phyloP scores from a whole-genome alignment of 169 alveolate genomes.

The Cryptosporidium ryanae region DNA sequence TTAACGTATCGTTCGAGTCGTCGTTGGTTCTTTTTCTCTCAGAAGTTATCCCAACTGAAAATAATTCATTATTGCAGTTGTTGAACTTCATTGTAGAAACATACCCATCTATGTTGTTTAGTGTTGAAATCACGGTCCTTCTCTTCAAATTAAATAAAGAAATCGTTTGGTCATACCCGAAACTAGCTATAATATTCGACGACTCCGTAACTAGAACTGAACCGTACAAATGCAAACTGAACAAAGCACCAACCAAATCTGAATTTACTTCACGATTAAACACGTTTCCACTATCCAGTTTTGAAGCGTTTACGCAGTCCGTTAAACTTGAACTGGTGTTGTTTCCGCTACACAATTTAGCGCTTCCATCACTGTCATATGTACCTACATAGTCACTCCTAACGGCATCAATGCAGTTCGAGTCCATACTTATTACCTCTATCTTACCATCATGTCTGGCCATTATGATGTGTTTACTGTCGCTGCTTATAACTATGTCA shows the following conservation, averaged over 20 bases:
- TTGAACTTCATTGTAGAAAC: slow-evolving; percentile 42
- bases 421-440: slow-evolving; percentile 22
- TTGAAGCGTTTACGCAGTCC: neutral
- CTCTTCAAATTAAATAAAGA: slow-evolving; percentile 11
- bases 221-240: slow-evolving; percentile 20
- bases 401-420: neutral
- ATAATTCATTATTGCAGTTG: slow-evolving; percentile 10
- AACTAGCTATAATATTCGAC: slow-evolving; percentile 46
- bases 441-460: slow-evolving; percentile 70
- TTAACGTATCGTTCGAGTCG: slow-evolving; percentile 43
- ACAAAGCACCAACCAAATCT: slow-evolving; percentile 6
- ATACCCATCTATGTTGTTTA: slow-evolving; percentile 40
- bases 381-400: neutral
- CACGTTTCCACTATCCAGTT: neutral
- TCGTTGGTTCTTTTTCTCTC: slow-evolving; percentile 28
- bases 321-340: neutral
- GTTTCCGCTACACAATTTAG: too few species aligned
- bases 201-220: slow-evolving; percentile 21
- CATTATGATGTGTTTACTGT: slow-evolving; percentile 31
- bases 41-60: slow-evolving; percentile 31
- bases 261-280: slow-evolving; percentile 4
- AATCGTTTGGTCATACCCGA: slow-evolving; percentile 53
- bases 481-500: slow-evolving; percentile 20
- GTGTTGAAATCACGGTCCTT: slow-evolving; percentile 15
- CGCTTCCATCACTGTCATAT: too few species aligned